These are phyloP conservation scores for Quercus dentata DNA, from an alignment of 306 rosid species.

Conservation along the genomic window DNA sequence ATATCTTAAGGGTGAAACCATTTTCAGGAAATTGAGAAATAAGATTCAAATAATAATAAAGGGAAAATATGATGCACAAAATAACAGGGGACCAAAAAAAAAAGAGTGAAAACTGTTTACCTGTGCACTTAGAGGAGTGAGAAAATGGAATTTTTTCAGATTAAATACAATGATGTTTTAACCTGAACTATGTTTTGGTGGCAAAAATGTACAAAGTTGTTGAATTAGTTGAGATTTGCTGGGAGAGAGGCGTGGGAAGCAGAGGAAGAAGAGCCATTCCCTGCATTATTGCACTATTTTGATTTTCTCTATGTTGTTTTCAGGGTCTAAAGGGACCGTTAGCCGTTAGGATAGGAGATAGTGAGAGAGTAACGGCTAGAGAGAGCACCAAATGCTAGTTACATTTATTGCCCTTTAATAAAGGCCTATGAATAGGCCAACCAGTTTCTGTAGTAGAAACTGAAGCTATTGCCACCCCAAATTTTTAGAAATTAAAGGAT, in stretches of 20 bases:
- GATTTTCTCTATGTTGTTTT: background rate
- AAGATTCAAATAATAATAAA: background rate
- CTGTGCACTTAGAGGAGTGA: too few species aligned
- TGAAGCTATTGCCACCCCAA: too few species aligned
- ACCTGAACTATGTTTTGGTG: background rate
- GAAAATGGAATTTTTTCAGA: too few species aligned
- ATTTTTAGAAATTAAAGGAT: too few species aligned
- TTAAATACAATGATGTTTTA: background rate
- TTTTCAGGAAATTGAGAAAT: too few species aligned
- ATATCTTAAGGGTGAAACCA: too few species aligned
- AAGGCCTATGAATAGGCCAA: background rate
- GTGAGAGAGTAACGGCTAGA: constrained; percentile 20
- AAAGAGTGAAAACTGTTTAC: background rate
- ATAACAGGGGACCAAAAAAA: background rate
- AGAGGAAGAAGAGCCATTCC: background rate
- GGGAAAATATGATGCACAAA: background rate
- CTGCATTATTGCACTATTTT: background rate
- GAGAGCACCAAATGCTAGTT: background rate
- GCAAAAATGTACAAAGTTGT: background rate
- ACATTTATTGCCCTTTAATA: background rate
- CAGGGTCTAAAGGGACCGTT: background rate
- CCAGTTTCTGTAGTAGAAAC: constrained; percentile 13
- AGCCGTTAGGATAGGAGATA: constrained; percentile 20
- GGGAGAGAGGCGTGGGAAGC: background rate
- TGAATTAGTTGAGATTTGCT: background rate